Evolutionary conservation across 2,329 filamentous ascomycete species (phyloP), one percentile per base, ranked within the genome.

Genomic region (Clarireedia homoeocarpa): DNA sequence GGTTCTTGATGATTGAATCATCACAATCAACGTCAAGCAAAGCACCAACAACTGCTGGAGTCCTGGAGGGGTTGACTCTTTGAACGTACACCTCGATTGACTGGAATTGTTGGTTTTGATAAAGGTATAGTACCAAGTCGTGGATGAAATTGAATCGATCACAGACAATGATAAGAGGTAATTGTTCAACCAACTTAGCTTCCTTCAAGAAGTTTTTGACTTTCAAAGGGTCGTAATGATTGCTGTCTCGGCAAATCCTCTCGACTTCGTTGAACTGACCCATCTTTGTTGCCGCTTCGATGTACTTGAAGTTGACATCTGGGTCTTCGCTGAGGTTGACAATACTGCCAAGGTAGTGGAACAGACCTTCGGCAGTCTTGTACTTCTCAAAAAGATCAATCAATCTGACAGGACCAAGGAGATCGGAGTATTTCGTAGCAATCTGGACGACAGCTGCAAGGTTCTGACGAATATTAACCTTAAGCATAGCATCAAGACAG

Each of bases 141-240:
- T 99, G 94, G 44, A 97, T 90, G 69, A 99, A 96, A 77, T 97
- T 95, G 81, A 95, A 96, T n/a, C 92, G 89, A 70, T 99, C 94
- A 74, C 95, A 99, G 58, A 99, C 91, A 65, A 97, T 96, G 74
- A 99, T 99, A 54, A 99, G 78, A 45, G 94, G 94, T 45, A 99
- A 80, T 75, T 96, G 92, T 72, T 99, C 94, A 2, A 86, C 85
- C 46, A 99, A 78, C 63, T 86, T 88, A 54, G 94, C 92, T 71
- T 99, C 95, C 77, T 99, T 99, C 60, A 99, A 77, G 82, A 97
- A 99, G 77, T 99, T 99, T 80, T 96, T 96, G 57, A 96, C 90
- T 78, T 96, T 95, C 71, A 88, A 55, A 58, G 42, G n/a, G 23
- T 48, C 20, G 39, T 44, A 61, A 58, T 63, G 57, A 63, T 59